Evolutionary conservation across 2,329 filamentous ascomycete species (phyloP).

Genomic region (Hirsutella minnesotensis): DNA sequence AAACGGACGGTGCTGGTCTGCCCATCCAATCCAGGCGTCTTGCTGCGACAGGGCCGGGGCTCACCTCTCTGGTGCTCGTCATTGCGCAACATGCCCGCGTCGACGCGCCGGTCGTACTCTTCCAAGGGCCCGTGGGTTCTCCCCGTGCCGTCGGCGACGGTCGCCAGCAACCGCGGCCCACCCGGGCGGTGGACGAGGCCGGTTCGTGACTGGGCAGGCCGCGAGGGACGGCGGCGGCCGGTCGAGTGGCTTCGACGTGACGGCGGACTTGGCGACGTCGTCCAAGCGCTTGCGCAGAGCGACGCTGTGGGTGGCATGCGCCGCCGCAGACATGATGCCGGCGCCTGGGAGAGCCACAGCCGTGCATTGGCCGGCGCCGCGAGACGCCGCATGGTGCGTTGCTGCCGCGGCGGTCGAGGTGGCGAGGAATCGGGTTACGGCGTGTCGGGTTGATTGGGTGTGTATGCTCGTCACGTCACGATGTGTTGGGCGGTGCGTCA

Average conservation of each 20-base stretch:
- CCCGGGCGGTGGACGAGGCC: background rate
- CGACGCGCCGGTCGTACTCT: conserved; percentile 79
- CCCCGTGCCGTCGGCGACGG: conserved; percentile 9
- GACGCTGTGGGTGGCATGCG: background rate
- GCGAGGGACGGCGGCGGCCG: background rate
- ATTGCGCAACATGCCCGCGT: conserved; percentile 61
- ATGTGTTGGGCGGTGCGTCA: too few relatives aligned
- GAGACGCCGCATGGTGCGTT: background rate
- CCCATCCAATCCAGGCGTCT: too few relatives aligned
- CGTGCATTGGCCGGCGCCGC: background rate
- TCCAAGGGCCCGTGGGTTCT: conserved; percentile 57
- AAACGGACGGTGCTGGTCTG: background rate
- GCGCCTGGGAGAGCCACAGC: background rate
- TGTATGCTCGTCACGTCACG: too few relatives aligned
- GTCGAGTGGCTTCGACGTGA: background rate
- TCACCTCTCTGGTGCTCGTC: conserved; percentile 84
- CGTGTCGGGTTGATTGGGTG: too few relatives aligned
- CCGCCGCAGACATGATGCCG: background rate
- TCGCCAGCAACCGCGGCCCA: conserved; percentile 15
- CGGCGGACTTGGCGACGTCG: background rate
- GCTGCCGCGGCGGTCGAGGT: background rate
- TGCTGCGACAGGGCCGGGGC: background rate
- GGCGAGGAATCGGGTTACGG: background rate
- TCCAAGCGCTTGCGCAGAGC: background rate
- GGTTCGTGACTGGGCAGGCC: background rate